Conservation (phyloP, 495 filamentous ascomycete genomes). For the Trichoderma parareesei region DNA sequence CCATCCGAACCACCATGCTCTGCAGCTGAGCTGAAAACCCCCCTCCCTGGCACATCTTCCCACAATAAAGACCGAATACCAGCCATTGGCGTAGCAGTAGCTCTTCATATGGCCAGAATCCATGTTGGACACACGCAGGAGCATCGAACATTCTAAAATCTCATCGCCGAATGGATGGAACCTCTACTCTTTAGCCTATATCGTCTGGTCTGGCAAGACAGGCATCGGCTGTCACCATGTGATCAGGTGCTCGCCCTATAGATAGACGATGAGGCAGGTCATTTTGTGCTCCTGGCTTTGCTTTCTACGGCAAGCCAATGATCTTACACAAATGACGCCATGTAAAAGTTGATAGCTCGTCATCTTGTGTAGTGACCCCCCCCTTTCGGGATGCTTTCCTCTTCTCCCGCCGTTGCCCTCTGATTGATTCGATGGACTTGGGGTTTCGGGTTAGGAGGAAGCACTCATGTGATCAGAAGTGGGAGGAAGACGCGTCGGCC, state of each 20-base stretch:
- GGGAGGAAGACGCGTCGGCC: not conserved
- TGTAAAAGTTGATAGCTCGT: not conserved
- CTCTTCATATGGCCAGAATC: no score
- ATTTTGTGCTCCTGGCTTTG: not conserved
- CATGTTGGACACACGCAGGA: not conserved
- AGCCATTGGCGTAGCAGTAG: no score
- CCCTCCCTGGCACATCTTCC: no score
- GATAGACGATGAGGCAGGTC: not conserved
- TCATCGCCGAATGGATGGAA: not conserved
- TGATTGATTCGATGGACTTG: not conserved
- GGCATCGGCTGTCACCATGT: not conserved
- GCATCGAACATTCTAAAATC: not conserved
- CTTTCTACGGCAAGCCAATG: no score
- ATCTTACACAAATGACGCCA: not conserved
- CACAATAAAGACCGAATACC: no score
- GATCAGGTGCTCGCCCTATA: not conserved
- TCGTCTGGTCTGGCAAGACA: not conserved
- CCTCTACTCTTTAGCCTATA: not conserved
- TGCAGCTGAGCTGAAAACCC: no score
- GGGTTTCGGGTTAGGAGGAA: not conserved
- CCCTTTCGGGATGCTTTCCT: not conserved
- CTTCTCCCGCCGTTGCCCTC: not conserved
- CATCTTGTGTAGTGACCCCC: not conserved
- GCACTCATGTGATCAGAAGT: not conserved
- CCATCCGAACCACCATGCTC: no score